Evolutionary conservation across 345 rosid species (phyloP), one percentile per base, ranked within the genome.

Genomic region (Acer campestre): DNA sequence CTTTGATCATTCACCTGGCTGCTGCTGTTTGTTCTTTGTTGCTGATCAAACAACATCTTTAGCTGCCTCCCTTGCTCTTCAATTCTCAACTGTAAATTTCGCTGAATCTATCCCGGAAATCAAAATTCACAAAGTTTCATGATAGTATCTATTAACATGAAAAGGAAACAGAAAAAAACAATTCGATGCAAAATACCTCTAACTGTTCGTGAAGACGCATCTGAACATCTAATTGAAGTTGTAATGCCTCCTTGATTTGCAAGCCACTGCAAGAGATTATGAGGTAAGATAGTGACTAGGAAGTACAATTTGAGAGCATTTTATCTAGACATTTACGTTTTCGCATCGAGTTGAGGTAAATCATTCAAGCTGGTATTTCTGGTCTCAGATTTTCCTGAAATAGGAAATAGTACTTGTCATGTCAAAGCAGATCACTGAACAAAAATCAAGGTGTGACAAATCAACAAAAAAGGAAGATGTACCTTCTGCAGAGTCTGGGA

Each of bases 51-150:
- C 97, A 96, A 89, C 84, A 76, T 86, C 85, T 86, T 88, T 18
- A 96, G 90, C 20, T 92, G 90, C 83, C 74, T 87, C 46, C 97
- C 95, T 82, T 96, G 99, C 74, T 91, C 98, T 86, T 96, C 99
- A 53, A 94, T 96, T 53, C 83, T 73, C 80, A 94, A 17, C 67
- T 96, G 99, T 68, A 96, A 82, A 76, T 83, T 89, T 82, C 96
- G 82, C 73, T 92, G 99, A 80, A 92, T 88, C 99, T 96, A 79
- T 20, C 23, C 10, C 7, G 25, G 13, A 46, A 35, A 31, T 17
- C 44, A 59, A 64, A 59, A 18, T 48, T 27, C 62, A 61, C 18
- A 27, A 35, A 35, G 38, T 35, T 35, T 35, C 38, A 35, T 35
- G 38, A 7, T 53, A 38, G 7, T 51, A 1, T 44, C 68, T 31